These are phyloP conservation scores for Aschersonia sp. DNA, from an alignment of 2,329 filamentous ascomycete genomes.

Conservation along the genomic window DNA sequence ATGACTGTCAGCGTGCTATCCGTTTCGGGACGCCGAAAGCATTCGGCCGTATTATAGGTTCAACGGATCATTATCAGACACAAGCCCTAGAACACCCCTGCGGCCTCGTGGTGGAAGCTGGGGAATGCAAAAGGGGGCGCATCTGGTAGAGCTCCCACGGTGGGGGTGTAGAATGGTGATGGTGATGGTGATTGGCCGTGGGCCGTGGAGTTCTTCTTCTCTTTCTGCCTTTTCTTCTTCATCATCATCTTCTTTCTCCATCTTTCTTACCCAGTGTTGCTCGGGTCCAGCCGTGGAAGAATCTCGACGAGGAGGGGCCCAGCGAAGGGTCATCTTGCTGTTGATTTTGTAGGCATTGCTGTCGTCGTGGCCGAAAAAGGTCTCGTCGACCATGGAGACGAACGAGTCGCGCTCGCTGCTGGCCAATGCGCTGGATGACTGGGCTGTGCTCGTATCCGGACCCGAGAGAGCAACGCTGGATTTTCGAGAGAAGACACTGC, in stretches of 20 bases:
- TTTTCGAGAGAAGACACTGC: slow-evolving; percentile 7
- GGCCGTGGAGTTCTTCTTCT: too few species aligned
- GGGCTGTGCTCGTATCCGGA: slow-evolving; percentile 4
- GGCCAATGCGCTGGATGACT: slow-evolving; percentile 10
- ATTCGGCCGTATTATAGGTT: background rate
- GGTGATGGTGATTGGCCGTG: background rate
- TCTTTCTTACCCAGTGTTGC: slow-evolving; percentile 19
- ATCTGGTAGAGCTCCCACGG: slow-evolving; percentile 1
- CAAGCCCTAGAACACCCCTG: slow-evolving; percentile 1
- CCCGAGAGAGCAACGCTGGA: slow-evolving; percentile 4
- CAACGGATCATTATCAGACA: background rate
- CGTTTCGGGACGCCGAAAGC: slow-evolving; percentile 1
- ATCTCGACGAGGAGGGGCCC: slow-evolving; percentile 32
- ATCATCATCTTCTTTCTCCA: too few species aligned
- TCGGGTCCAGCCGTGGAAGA: slow-evolving; percentile 27
- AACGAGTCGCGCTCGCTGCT: slow-evolving; percentile 29
- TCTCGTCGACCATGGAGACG: slow-evolving; percentile 28
- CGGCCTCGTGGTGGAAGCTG: slow-evolving; percentile 1
- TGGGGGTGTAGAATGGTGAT: background rate
- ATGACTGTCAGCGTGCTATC: slow-evolving; percentile 2
- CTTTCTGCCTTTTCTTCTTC: too few species aligned
- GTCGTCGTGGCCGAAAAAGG: slow-evolving; percentile 31
- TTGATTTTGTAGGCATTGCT: slow-evolving; percentile 21
- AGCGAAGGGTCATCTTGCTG: slow-evolving; percentile 16
- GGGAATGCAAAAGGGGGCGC: background rate